Conservation (phyloP, 2,329 filamentous ascomycete species). For the Penicillium crustosum region DNA sequence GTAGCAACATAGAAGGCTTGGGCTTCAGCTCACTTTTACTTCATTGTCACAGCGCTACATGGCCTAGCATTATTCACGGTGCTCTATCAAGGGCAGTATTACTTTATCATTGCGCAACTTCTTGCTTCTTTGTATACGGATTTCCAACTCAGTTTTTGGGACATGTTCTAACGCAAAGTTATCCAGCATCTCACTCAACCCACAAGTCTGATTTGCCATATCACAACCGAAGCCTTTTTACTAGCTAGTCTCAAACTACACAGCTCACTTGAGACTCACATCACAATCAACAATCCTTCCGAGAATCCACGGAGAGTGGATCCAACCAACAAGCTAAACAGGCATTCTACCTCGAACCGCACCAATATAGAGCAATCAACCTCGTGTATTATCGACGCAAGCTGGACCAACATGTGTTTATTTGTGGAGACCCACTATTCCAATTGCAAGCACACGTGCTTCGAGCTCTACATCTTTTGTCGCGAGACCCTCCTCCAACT, state of each 20-base stretch:
- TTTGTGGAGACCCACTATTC: conserved; percentile 25
- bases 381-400: not conserved
- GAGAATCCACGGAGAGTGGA: not conserved
- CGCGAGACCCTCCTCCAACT: conserved; percentile 24
- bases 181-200: not conserved
- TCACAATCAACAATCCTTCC: too few species aligned
- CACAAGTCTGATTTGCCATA: too few species aligned
- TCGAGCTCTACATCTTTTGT: conserved; percentile 29
- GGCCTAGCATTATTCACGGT: not conserved
- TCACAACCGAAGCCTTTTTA: not conserved
- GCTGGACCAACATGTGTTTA: conserved; percentile 28
- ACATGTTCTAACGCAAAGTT: not conserved
- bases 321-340: not conserved
- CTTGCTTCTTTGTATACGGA: not conserved
- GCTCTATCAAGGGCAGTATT: not conserved
- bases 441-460: conserved; percentile 28
- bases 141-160: not conserved
- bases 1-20: not conserved
- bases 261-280: not conserved
- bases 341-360: not conserved
- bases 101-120: not conserved
- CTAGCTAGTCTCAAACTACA: not conserved
- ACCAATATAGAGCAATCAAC: not conserved
- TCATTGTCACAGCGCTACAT: not conserved
- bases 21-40: not conserved